Evolutionary conservation across 1,284 basidiomycete species (phyloP).

Genomic region (Schizophyllum commune): DNA sequence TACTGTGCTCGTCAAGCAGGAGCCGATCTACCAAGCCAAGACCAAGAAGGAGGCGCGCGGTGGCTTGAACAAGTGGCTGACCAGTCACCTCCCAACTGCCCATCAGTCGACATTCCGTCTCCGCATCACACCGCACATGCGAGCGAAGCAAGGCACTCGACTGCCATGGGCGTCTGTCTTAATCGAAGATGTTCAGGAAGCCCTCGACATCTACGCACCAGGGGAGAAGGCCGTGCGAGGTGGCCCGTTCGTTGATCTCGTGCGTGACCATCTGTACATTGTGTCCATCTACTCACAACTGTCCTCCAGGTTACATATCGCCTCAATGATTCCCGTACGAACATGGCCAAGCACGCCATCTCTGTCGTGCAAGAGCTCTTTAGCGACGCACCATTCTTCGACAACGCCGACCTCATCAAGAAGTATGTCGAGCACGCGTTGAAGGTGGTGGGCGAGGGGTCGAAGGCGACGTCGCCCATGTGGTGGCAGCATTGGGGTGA

Average conservation of each 20-base stretch:
- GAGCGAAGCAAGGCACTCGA: no score
- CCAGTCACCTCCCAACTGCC: no score
- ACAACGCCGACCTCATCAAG: not conserved
- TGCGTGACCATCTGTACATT: not conserved
- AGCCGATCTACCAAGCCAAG: no score
- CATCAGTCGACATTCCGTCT: no score
- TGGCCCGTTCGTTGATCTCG: not conserved
- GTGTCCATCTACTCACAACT: not conserved
- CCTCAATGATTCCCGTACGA: not conserved
- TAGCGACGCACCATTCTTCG: not conserved
- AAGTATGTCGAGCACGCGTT: not conserved
- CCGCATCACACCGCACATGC: no score
- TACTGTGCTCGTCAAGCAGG: no score
- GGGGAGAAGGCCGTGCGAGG: no score
- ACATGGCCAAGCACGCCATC: not conserved
- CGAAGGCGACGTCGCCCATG: not conserved
- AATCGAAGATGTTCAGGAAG: no score
- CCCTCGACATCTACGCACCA: no score
- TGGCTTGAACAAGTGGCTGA: no score
- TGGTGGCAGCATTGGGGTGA: not conserved
- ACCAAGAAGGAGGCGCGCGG: no score
- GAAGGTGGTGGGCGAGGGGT: not conserved
- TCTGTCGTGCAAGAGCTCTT: not conserved
- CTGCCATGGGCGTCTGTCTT: no score
- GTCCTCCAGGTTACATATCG: not conserved